Percentiles rank a stretch among this genome's conserved stretches.
phyloP scores from a whole-genome alignment of 163 green algal species.

The Chlorella variabilis region DNA sequence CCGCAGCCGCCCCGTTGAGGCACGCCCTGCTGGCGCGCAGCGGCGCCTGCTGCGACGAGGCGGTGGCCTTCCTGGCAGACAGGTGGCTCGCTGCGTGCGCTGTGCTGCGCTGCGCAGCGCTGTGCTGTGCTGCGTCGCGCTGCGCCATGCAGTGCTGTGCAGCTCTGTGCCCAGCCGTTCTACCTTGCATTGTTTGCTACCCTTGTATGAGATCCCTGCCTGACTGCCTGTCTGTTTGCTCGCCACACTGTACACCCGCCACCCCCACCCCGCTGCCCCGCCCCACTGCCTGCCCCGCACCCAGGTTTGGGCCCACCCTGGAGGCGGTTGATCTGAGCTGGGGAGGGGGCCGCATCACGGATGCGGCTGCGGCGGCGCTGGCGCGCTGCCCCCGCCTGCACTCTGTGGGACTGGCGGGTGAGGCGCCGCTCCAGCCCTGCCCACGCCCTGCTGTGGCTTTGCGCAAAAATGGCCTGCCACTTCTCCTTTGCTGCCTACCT shows the following conservation, averaged over 20 bases:
- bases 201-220: neutral
- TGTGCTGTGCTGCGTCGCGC: no score
- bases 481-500: no score
- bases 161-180: no score
- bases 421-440: no score
- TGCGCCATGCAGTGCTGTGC: no score
- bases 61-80: slow-evolving; percentile 15
- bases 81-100: neutral
- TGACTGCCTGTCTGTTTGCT: no score
- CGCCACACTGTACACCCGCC: no score
- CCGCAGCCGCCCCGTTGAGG: slow-evolving; percentile 9
- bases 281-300: neutral
- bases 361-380: neutral
- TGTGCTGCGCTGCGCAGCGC: neutral
- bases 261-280: neutral
- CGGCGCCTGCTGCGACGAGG: slow-evolving; percentile 35
- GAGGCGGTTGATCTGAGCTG: slow-evolving; percentile 31
- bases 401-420: slow-evolving; percentile 3
- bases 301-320: slow-evolving; percentile 21
- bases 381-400: slow-evolving; percentile 28
- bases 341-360: slow-evolving; percentile 21
- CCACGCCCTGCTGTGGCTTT: no score
- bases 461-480: no score
- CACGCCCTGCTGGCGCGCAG: slow-evolving; percentile 22
- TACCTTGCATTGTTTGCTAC: neutral